Conservation (phyloP, 1,284 basidiomycete species). For the Apiotrichum porosum region DNA sequence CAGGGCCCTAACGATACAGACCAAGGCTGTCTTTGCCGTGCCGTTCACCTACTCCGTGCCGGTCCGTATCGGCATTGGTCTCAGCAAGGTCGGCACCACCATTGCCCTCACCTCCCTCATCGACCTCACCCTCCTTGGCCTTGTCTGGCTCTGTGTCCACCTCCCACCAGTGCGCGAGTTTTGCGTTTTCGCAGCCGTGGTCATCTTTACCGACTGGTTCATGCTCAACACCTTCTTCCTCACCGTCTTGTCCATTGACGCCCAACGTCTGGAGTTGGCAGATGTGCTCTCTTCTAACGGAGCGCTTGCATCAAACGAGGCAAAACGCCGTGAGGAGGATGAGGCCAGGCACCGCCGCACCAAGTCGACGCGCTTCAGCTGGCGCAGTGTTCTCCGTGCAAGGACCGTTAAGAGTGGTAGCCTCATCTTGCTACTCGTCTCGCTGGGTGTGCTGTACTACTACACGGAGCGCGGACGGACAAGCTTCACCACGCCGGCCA, state of each 20-base stretch:
- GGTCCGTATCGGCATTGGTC: slow-evolving; percentile 81
- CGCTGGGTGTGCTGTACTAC: slow-evolving; percentile 46
- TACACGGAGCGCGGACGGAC: slow-evolving; percentile 33
- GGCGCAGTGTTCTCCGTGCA: slow-evolving; percentile 57
- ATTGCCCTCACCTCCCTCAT: slow-evolving; percentile 87
- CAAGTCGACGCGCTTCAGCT: slow-evolving; percentile 10
- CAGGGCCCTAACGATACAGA: slow-evolving; percentile 50
- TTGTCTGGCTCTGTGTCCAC: slow-evolving; percentile 68
- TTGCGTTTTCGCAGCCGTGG: slow-evolving; percentile 87
- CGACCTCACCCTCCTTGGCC: slow-evolving; percentile 74
- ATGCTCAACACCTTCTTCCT: slow-evolving; percentile 56
- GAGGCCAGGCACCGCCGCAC: slow-evolving; percentile 1
- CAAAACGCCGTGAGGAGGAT: slow-evolving; percentile 11
- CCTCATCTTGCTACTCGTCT: slow-evolving; percentile 56
- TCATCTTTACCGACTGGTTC: slow-evolving; percentile 90
- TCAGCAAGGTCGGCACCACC: slow-evolving; percentile 79
- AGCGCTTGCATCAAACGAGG: slow-evolving; percentile 9
- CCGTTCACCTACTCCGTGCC: slow-evolving; percentile 86
- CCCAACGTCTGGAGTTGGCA: slow-evolving; percentile 53
- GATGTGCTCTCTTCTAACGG: slow-evolving; percentile 36
- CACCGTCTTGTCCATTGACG: slow-evolving; percentile 55
- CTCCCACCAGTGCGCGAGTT: slow-evolving; percentile 84
- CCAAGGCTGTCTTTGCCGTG: slow-evolving; percentile 83
- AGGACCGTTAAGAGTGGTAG: slow-evolving; percentile 76
- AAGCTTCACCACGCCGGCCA: slow-evolving; percentile 24